Conservation (phyloP, 2,329 filamentous ascomycete genomes). For the Diplocarpon mali region DNA sequence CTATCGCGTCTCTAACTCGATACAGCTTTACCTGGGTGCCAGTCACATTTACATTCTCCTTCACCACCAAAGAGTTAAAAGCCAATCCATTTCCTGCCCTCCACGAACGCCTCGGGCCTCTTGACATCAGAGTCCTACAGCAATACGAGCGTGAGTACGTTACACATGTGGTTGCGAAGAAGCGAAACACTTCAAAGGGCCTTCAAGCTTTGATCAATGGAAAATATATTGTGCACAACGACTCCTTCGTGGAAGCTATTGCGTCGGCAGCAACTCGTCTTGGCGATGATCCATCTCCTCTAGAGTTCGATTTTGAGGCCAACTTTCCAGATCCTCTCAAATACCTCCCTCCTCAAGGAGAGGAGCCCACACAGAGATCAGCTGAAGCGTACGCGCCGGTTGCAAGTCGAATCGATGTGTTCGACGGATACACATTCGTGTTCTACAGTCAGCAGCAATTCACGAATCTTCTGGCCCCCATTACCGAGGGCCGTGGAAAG, state of each 20-base stretch:
- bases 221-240: slow-evolving; percentile 58
- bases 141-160: slow-evolving; percentile 62
- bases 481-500: slow-evolving; percentile 76
- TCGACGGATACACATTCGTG: slow-evolving; percentile 79
- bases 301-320: slow-evolving; percentile 71
- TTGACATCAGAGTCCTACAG: slow-evolving; percentile 78
- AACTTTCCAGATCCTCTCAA: slow-evolving; percentile 67
- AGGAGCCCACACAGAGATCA: slow-evolving; percentile 60
- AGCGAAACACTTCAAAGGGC: slow-evolving; percentile 80
- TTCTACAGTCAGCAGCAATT: slow-evolving; percentile 72
- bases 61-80: slow-evolving; percentile 59
- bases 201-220: slow-evolving; percentile 79
- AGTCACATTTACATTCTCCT: slow-evolving; percentile 71
- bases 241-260: slow-evolving; percentile 63
- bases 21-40: slow-evolving; percentile 67
- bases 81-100: slow-evolving; percentile 52
- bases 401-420: slow-evolving; percentile 53
- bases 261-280: slow-evolving; percentile 38
- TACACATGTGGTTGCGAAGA: slow-evolving; percentile 80
- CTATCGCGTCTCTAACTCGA: background rate
- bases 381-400: slow-evolving; percentile 62
- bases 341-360: slow-evolving; percentile 62
- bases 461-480: slow-evolving; percentile 60
- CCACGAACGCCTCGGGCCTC: slow-evolving; percentile 57
- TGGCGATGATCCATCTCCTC: slow-evolving; percentile 30